Evolutionary conservation across 108 stramenopile genomes (phyloP).

Genomic region (Pseudonitzschia multiseries): DNA sequence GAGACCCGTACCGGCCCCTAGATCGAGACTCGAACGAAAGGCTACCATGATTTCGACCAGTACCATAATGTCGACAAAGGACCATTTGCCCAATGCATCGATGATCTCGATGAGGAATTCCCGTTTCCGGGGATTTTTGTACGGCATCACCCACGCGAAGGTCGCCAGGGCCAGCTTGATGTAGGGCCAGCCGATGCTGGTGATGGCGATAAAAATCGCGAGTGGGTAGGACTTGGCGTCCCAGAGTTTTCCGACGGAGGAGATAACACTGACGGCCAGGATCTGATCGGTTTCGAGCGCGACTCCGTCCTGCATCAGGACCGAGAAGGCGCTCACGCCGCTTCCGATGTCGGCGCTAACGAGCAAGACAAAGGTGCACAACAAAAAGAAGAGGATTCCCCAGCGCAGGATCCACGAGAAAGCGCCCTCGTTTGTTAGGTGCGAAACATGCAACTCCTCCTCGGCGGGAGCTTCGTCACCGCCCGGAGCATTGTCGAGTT

Average conservation of each 20-base stretch:
- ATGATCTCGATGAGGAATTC: constrained; percentile 66
- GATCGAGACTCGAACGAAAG: constrained; percentile 75
- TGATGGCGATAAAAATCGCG: constrained; percentile 36
- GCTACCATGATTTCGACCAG: constrained; percentile 82
- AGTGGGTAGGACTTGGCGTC: constrained; percentile 27
- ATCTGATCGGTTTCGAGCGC: constrained; percentile 3
- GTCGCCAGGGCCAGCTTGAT: constrained; percentile 66
- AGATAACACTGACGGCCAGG: constrained; percentile 20
- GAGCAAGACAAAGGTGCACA: constrained; percentile 15
- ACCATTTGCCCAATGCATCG: constrained; percentile 83
- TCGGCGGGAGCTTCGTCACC: background rate
- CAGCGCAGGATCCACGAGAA: constrained; percentile 17
- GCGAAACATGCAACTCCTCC: constrained; percentile 10
- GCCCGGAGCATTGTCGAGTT: background rate
- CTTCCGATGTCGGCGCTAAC: constrained; percentile 37
- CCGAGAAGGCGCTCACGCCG: constrained; percentile 29
- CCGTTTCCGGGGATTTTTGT: constrained; percentile 36
- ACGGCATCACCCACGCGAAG: constrained; percentile 61
- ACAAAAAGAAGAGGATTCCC: constrained; percentile 26
- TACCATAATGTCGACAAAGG: constrained; percentile 85
- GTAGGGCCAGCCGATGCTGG: constrained; percentile 69
- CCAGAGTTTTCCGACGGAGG: constrained; percentile 38
- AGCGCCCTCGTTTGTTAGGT: constrained; percentile 25
- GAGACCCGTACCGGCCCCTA: constrained; percentile 34
- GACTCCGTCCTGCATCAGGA: constrained; percentile 26